phyloP scores from a whole-genome alignment of 495 filamentous ascomycete species.

The Aspergillus asperescens region DNA sequence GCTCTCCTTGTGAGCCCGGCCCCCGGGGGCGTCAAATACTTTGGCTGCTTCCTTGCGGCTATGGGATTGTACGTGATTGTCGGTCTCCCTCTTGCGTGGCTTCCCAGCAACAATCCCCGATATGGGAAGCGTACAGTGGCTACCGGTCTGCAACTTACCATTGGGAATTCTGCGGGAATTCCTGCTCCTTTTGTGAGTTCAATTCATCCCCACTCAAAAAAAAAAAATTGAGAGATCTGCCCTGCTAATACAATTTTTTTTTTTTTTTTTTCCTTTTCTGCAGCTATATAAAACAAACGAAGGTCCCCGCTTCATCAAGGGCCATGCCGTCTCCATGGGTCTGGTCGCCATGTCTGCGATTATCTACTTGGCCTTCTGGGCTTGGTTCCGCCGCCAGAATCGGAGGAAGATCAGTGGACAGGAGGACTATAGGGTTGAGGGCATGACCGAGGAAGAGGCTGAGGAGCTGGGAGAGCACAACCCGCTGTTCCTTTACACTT shows the following conservation, averaged over 20 bases:
- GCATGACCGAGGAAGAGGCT: conserved; percentile 8
- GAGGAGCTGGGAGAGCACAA: conserved; percentile 13
- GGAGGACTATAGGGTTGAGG: conserved; percentile 2
- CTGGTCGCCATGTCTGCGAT: conserved; percentile 10
- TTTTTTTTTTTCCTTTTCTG: neutral
- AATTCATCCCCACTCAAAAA: neutral
- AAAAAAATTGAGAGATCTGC: too few relatives aligned
- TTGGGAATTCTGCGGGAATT: conserved; percentile 49
- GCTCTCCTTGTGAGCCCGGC: conserved; percentile 28
- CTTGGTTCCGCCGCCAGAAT: conserved; percentile 6
- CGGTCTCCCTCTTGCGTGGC: conserved; percentile 39
- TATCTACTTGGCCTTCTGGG: conserved; percentile 12
- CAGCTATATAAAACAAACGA: conserved; percentile 11
- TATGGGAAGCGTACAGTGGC: conserved; percentile 52
- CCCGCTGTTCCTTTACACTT: conserved; percentile 7
- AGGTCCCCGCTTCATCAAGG: conserved; percentile 7
- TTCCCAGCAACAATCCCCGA: conserved; percentile 53
- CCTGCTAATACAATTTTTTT: too few relatives aligned
- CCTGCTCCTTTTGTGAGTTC: conserved; percentile 10
- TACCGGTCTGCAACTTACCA: conserved; percentile 53
- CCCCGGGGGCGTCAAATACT: conserved; percentile 45
- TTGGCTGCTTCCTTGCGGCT: conserved; percentile 49
- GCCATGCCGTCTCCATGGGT: conserved; percentile 8
- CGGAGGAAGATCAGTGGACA: neutral
- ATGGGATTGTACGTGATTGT: conserved; percentile 30